phyloP scores from a whole-genome alignment of 768 basidiomycete genomes.

The Suillus luteus region DNA sequence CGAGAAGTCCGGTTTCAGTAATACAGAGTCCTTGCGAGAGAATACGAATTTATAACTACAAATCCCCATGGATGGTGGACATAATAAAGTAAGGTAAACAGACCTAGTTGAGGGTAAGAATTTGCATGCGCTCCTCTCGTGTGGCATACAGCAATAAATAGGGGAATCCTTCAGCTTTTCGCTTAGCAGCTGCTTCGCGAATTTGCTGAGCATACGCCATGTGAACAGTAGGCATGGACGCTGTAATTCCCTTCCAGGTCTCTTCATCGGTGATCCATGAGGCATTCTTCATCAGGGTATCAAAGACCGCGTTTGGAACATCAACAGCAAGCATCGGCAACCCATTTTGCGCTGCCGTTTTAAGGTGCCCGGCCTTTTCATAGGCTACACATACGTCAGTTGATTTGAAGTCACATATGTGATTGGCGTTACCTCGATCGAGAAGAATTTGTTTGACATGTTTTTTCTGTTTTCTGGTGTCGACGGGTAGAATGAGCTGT shows the following conservation, averaged over 20 bases:
- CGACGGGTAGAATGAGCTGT: slow-evolving; percentile 66
- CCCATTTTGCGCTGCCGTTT: slow-evolving; percentile 56
- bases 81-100: not conserved
- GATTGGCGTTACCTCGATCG: slow-evolving; percentile 55
- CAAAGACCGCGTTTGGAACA: slow-evolving; percentile 60
- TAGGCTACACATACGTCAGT: slow-evolving; percentile 48
- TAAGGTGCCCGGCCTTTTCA: slow-evolving; percentile 59
- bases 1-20: not conserved
- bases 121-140: slow-evolving; percentile 67
- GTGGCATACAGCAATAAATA: slow-evolving; percentile 68
- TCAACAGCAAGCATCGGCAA: slow-evolving; percentile 76
- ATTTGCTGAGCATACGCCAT: slow-evolving; percentile 67
- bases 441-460: slow-evolving; percentile 67
- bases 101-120: slow-evolving; percentile 44
- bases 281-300: slow-evolving; percentile 55
- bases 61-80: not conserved
- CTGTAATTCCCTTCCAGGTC: slow-evolving; percentile 61
- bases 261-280: slow-evolving; percentile 79
- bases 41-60: not conserved
- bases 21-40: not conserved
- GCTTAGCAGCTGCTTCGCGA: slow-evolving; percentile 63
- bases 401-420: not conserved
- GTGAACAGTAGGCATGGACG: slow-evolving; percentile 56
- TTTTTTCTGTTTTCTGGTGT: slow-evolving; percentile 75
- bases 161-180: slow-evolving; percentile 61